Evolutionary conservation across 23 red algal genomes (phyloP).

Genomic region (Pyropia yezoensis): DNA sequence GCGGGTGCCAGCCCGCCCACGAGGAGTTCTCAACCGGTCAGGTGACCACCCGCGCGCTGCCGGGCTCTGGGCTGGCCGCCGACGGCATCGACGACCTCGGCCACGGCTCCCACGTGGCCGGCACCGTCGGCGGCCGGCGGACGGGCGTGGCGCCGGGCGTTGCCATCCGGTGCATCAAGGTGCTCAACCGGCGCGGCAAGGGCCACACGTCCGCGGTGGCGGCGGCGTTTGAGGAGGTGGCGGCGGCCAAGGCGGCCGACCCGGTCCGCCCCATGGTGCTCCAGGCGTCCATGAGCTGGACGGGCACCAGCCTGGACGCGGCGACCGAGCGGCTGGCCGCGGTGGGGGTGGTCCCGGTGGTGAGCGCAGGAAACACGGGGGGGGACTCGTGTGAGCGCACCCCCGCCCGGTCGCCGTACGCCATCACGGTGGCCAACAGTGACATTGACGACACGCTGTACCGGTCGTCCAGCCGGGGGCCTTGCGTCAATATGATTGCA

Average conservation of each 20-base stretch:
- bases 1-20: conserved; percentile 28
- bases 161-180: no score
- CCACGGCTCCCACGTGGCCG: conserved; percentile 42
- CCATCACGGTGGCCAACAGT: conserved; percentile 30
- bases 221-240: no score
- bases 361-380: conserved; percentile 35
- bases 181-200: no score
- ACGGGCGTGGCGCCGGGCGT: no score
- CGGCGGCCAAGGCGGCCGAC: no score
- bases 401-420: conserved; percentile 17
- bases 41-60: neutral
- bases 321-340: conserved; percentile 13
- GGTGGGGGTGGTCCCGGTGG: conserved; percentile 21
- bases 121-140: conserved; percentile 19
- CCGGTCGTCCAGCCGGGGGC: conserved; percentile 17
- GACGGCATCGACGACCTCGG: conserved; percentile 10
- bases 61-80: conserved; percentile 3
- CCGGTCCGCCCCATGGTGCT: no score
- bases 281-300: no score
- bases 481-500: conserved; percentile 35
- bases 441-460: conserved; percentile 23
- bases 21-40: conserved; percentile 24
- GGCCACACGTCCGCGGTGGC: no score
- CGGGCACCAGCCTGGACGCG: neutral
- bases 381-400: conserved; percentile 33